Base-by-base conservation (phyloP, 148 eudicot species). In the Cornus florida region DNA sequence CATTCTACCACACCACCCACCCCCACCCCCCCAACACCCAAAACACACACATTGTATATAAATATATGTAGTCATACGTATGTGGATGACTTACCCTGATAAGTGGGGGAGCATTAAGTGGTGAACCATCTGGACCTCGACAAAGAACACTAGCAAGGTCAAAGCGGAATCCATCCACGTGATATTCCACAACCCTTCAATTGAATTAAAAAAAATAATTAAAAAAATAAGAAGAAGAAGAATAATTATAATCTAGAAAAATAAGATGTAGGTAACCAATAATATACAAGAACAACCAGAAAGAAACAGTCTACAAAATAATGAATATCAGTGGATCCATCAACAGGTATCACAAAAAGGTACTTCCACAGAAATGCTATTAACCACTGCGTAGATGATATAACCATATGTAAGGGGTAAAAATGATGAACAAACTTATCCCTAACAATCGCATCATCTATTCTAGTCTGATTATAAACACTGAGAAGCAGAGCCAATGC, bases 81-180 rank as follows among this genome's bases (percentile, higher is more conserved):
- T 12, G 64, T 20, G 24, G 3, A 72, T 62, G 73, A 72, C 87
- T 88, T 85, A 97, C 99, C 88, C 85, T 88, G 75, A 97, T 83
- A 79, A 97, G 80, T 39, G 99, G 99, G 32, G 99, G 99, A 83
- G 98, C 91, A 86, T 69, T 77, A 72, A 97, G 95, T 7, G 97
- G 98, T 81, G 87, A 89, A 88, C 99, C 99, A 90, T 97, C 96
- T 73, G 92, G 83, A 84, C 96, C 98, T 84, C 99, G 94, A 87
- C 99, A 97, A 81, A 97, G 98, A 77, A 87, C 92, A 86, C 98
- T 94, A n/a, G 99, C 91, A 75, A 97, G 97, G 84, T 97, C 99
- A 75, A 97, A 97, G 75, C 99, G 94, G 83, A 97, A 97, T 82
- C 99, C 99, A 87, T 97, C 99, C 81, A 97, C 91, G 70, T 94